A percentile compares a stretch with the other conserved stretches of the same genome.
Evolutionary conservation across 495 filamentous ascomycete species (phyloP).

Genomic region (Thermothielavioides terrestris): DNA sequence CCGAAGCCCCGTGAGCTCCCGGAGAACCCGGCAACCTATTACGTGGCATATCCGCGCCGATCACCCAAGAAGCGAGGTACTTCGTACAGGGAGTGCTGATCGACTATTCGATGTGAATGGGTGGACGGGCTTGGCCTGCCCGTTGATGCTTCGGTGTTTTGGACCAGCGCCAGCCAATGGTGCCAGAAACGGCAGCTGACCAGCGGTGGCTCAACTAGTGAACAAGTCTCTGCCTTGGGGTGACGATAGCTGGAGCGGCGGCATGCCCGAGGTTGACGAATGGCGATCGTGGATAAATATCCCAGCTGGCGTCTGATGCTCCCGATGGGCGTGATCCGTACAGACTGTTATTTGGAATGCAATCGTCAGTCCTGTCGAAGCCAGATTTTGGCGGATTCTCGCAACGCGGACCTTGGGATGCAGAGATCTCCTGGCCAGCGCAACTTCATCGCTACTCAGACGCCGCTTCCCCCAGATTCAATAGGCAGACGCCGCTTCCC

Average conservation of each 20-base stretch:
- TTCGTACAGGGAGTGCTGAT: neutral
- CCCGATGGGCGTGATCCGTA: neutral
- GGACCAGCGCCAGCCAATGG: neutral
- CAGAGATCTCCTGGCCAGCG: neutral
- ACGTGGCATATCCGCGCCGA: neutral
- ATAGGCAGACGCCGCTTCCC: too few species aligned
- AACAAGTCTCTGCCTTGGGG: neutral
- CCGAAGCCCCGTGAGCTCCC: too few species aligned
- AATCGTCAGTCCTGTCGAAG: neutral
- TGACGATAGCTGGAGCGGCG: neutral
- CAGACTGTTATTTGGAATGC: neutral
- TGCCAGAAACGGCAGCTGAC: neutral
- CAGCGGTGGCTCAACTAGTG: neutral
- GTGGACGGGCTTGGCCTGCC: neutral
- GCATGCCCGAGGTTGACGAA: neutral
- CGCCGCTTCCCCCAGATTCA: too few species aligned
- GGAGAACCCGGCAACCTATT: neutral
- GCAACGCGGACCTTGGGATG: neutral
- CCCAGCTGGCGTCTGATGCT: neutral
- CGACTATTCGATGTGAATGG: neutral
- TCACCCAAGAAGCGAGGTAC: neutral
- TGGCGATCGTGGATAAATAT: neutral
- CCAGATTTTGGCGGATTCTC: neutral
- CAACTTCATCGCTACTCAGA: neutral
- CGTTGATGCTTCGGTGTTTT: neutral